These are phyloP conservation scores for Strobilomyces dryophilus DNA, from an alignment of 768 basidiomycete species.

Conservation along the genomic window DNA sequence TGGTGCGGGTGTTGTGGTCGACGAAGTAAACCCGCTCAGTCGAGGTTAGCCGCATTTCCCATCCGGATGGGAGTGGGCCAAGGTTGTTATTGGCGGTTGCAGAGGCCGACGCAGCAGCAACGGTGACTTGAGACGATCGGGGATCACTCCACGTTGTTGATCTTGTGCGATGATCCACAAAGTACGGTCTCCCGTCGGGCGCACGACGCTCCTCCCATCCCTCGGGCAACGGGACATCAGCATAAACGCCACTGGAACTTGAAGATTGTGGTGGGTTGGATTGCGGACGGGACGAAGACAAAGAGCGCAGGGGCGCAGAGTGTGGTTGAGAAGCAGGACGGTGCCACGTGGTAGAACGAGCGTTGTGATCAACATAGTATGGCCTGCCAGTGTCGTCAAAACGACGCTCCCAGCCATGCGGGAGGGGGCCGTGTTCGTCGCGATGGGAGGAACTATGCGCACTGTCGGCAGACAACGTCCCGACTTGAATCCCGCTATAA, in stretches of 20 bases:
- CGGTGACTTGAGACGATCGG: conserved; percentile 48
- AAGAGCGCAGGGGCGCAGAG: conserved; percentile 18
- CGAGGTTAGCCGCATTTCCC: conserved; percentile 92
- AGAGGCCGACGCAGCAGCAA: conserved; percentile 41
- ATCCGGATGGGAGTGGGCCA: conserved; percentile 84
- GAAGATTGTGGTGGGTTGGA: conserved; percentile 28
- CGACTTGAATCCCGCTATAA: conserved; percentile 2
- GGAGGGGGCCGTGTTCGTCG: conserved; percentile 61
- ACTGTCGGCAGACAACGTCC: neutral
- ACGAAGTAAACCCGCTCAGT: conserved; percentile 88
- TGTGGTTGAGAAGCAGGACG: conserved; percentile 35
- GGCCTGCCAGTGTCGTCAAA: conserved; percentile 58
- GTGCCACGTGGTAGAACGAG: conserved; percentile 78
- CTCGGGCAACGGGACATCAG: conserved; percentile 71
- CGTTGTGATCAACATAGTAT: conserved; percentile 88
- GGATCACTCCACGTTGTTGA: conserved; percentile 94
- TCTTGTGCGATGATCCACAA: conserved; percentile 73
- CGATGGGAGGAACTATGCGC: conserved; percentile 34
- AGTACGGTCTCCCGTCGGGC: conserved; percentile 77
- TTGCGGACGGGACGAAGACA: conserved; percentile 12
- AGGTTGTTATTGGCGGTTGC: conserved; percentile 54
- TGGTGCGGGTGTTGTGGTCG: conserved; percentile 86
- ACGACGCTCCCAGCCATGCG: conserved; percentile 81
- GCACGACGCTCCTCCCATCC: conserved; percentile 94
- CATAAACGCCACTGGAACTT: conserved; percentile 34